Evolutionary conservation across 495 filamentous ascomycete genomes (phyloP), one percentile per base, ranked within the genome.

Genomic region (Aspergillus coremiiformis): DNA sequence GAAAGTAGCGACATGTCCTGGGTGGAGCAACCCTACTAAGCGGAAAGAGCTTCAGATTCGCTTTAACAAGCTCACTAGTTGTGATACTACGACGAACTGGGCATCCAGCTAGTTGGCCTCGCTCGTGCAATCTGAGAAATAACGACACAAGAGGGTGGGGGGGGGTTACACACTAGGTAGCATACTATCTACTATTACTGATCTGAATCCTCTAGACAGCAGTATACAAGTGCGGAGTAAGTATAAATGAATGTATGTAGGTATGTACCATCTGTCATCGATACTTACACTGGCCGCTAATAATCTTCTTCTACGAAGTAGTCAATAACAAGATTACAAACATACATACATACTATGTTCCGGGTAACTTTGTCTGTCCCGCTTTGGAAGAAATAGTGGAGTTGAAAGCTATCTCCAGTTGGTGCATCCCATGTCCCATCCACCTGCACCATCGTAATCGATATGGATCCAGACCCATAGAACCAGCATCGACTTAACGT

Each of bases 1-100:
- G 54, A 56, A 50, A 60, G 55, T 52, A 52, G 55, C 60, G 57
- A 63, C 60, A 63, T 63, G 60, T 63, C 57, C 57, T 51, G 53
- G 32, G 52, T 47, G 52, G 47, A 44, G 42, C 19, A 14, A 39
- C 20, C n/a, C n/a, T n/a, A 39, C 47, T 39, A 39, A 49, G 47
- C 29, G 44, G 44, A 30, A 33, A 47, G 44, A 47, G 39, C 44
- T 26, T 37, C 32, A 49, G 47, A 39, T 39, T 48, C 10, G 14
- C 46, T 48, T 12, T 26, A 32, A 21, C 44, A 23, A 47, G 43
- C 43, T 45, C 24, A 33, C 44, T 47, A 47, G 29, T 19, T 12
- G 12, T 12, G 11, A 14, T 35, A 17, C 37, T 41, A 2, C 32
- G 32, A 35, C 32, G 32, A 35, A 35, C 32, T 35, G 32, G 32